Evolutionary conservation across 345 rosid species (phyloP), one percentile per base, ranked within the genome.

Genomic region (Eucalyptus grandis): DNA sequence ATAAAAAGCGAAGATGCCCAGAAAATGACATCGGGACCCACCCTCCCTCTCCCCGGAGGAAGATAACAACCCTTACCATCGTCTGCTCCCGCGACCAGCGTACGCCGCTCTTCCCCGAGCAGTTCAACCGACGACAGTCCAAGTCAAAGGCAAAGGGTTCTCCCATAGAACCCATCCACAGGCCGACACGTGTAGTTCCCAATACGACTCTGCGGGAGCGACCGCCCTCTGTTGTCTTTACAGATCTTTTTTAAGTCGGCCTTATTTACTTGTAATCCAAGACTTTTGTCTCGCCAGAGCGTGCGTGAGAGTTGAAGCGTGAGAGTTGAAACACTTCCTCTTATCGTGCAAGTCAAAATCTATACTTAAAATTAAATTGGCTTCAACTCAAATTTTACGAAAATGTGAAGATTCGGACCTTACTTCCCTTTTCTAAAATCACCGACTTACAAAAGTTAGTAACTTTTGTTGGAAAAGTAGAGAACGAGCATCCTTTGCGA

Each of bases 171-270:
- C 0, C 31, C 1, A 85, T 51, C 53, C 34, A 19, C 15, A 85
- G 6, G 47, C 24, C 44, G 89, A 80, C 86, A 77, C 89, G 86
- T 40, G 86, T 43, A 13, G 10, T 24, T 40, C 30, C 1, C 5
- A 0, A 62, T 6, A 13, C 1, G 51, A 34, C 81, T 1, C 1
- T 3, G 88, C 6, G 88, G 88, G 81, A 58, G 50, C n/a, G 0
- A 14, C 22, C 77, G 9, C 7, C 50, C n/a, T 54, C 88, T 0
- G 12, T 44, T 0, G 44, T 40, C 50, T 37, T 54, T 43, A 56
- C 3, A 58, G 7, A 26, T 24, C 11, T 24, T 12, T 13, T 49
- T 49, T 11, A 5, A 47, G 49, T 47, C 47, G 11, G 11, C 47
- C 47, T 9, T 46, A 46, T 46, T 46, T 46, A 46, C 47, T 46